These are phyloP conservation scores for Pharus latifolius DNA, from an alignment of 176 grass and related monocot genomes.

Conservation along the genomic window DNA sequence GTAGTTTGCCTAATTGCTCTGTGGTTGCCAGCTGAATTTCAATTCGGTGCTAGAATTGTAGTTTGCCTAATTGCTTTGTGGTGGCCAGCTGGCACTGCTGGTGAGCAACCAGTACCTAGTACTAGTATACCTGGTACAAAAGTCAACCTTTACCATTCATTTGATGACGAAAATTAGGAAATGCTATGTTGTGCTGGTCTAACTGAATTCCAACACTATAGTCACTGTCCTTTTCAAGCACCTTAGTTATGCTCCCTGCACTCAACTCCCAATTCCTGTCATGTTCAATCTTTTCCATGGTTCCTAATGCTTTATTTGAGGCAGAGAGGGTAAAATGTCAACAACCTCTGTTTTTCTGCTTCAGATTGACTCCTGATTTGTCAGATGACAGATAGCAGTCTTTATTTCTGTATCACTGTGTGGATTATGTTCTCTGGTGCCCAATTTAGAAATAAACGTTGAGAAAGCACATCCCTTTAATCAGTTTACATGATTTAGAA, in stretches of 20 bases:
- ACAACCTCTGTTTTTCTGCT: background rate
- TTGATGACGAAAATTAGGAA: slow-evolving; percentile 14
- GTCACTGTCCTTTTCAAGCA: background rate
- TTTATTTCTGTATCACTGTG: background rate
- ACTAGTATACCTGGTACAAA: background rate
- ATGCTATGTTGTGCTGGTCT: background rate
- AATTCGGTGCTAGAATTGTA: no score
- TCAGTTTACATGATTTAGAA: background rate
- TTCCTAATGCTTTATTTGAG: background rate
- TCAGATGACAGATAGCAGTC: no score
- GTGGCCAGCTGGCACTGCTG: background rate
- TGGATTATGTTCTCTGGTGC: background rate
- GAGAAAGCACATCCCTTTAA: background rate
- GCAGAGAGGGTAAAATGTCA: background rate
- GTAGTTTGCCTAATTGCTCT: slow-evolving; percentile 3
- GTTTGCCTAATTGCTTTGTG: background rate
- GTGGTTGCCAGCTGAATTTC: no score
- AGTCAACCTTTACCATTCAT: background rate
- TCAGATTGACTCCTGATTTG: background rate
- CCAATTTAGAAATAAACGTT: background rate
- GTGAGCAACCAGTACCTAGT: background rate
- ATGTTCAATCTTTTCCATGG: background rate
- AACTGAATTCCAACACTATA: background rate
- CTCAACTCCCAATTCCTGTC: background rate
- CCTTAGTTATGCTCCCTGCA: background rate